Percentiles rank a stretch among this genome's conserved stretches.
phyloP scores from a whole-genome alignment of 768 basidiomycete genomes.

The Termitomyces sp. region DNA sequence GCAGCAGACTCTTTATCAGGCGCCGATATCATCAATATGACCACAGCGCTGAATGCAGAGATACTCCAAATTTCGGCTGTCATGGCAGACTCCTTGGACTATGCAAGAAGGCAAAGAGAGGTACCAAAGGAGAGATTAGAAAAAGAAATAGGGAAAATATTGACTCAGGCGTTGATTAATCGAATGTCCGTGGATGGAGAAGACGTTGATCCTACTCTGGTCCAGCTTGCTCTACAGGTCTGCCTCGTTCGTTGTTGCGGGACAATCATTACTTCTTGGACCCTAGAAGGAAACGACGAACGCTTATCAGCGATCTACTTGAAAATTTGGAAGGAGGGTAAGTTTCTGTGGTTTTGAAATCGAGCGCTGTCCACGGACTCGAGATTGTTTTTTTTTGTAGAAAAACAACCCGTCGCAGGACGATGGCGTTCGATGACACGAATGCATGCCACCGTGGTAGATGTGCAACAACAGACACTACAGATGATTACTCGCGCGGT shows the following conservation, averaged over 20 bases:
- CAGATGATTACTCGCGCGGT: neutral
- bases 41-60: slow-evolving; percentile 41
- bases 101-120: neutral
- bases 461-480: neutral
- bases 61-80: slow-evolving; percentile 40
- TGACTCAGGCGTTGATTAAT: slow-evolving; percentile 4
- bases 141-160: slow-evolving; percentile 4
- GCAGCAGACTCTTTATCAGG: slow-evolving; percentile 13
- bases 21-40: slow-evolving; percentile 18
- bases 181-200: neutral
- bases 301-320: slow-evolving; percentile 5
- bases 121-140: neutral
- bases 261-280: slow-evolving; percentile 11
- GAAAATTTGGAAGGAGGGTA: slow-evolving; percentile 9
- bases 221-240: slow-evolving; percentile 16
- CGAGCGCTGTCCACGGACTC: neutral
- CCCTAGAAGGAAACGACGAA: neutral
- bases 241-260: slow-evolving; percentile 10
- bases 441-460: neutral
- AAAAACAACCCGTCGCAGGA: slow-evolving; percentile 14
- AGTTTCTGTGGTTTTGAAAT: neutral
- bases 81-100: slow-evolving; percentile 31
- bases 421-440: slow-evolving; percentile 14
- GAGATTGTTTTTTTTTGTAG: neutral
- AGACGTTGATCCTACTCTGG: slow-evolving; percentile 8